phyloP scores from a whole-genome alignment of 805 yeast genomes.

The Zygosaccharomyces siamensis region DNA sequence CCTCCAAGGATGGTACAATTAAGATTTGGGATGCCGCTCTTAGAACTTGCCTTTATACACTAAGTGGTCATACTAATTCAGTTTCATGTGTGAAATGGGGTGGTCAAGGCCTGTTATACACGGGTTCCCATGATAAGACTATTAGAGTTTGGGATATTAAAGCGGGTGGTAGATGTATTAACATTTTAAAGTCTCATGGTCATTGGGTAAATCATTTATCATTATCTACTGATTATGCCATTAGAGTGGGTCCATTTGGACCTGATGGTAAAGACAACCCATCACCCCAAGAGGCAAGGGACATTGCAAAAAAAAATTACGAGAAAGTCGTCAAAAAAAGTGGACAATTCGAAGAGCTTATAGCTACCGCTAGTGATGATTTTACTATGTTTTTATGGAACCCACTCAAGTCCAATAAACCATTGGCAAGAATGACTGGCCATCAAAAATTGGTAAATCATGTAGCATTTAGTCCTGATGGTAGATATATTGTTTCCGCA shows the following conservation, averaged over 20 bases:
- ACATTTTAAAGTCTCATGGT: constrained; percentile 81
- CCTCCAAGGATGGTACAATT: constrained; percentile 87
- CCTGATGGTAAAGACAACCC: constrained; percentile 50
- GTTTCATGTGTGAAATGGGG: constrained; percentile 98
- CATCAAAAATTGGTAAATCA: constrained; percentile 96
- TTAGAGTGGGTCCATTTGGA: constrained; percentile 86
- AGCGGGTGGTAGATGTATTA: constrained; percentile 67
- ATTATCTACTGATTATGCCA: constrained; percentile 81
- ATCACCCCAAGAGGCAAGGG: constrained; percentile 43
- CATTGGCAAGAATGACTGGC: constrained; percentile 91
- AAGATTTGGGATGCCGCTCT: constrained; percentile 83
- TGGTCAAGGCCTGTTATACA: constrained; percentile 76
- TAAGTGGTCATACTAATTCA: constrained; percentile 83
- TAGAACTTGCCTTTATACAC: constrained; percentile 59
- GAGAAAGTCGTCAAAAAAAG: constrained; percentile 54
- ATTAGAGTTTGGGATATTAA: constrained; percentile 85
- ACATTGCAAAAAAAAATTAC: constrained; percentile 46
- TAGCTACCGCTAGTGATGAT: constrained; percentile 95
- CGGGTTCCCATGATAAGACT: constrained; percentile 92
- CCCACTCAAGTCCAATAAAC: constrained; percentile 74
- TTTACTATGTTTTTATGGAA: constrained; percentile 98
- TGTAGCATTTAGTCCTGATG: constrained; percentile 94
- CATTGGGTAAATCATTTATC: constrained; percentile 98
- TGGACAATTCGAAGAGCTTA: constrained; percentile 69
- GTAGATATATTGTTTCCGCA: constrained; percentile 81